phyloP scores from a whole-genome alignment of 129 eudicot species.

The Centella asiatica region DNA sequence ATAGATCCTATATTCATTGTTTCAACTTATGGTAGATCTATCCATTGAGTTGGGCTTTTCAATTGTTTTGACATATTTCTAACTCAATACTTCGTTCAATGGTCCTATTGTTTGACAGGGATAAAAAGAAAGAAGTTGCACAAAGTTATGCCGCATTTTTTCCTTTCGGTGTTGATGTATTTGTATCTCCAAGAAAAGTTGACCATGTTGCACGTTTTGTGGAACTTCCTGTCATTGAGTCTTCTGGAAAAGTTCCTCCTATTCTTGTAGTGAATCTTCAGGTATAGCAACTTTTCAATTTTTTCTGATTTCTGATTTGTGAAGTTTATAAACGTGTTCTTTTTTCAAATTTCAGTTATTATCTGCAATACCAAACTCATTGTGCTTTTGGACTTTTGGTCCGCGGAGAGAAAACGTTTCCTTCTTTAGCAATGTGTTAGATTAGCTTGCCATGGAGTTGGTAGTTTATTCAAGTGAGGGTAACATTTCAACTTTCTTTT shows the following conservation, averaged over 20 bases:
- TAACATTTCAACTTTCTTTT: not conserved
- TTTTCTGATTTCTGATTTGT: too few relatives aligned
- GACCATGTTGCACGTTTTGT: conserved; percentile 80
- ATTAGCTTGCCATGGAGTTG: not conserved
- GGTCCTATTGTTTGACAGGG: conserved; percentile 30
- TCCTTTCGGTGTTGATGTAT: conserved; percentile 86
- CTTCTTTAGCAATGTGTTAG: not conserved
- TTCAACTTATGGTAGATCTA: not conserved
- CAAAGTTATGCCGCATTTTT: conserved; percentile 66
- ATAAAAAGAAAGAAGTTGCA: conserved; percentile 82
- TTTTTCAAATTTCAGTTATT: not conserved
- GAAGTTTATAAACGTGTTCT: not conserved
- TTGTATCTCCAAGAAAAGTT: conserved; percentile 60
- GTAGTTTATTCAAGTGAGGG: not conserved
- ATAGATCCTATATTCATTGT: not conserved
- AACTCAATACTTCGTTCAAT: not conserved
- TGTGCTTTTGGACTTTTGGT: not conserved
- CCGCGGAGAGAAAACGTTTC: not conserved
- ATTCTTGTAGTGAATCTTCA: conserved; percentile 90
- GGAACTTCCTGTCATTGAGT: conserved; percentile 55
- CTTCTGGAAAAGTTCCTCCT: conserved; percentile 66
- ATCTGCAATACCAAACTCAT: not conserved
- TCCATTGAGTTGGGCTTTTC: not conserved
- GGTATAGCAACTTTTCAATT: conserved; percentile 26
- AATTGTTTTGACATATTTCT: not conserved